A percentile compares a stretch with the other conserved stretches of the same genome.
These are phyloP conservation scores for Phytophthora tentaculata DNA, from an alignment of 352 stramenopile species.

Conservation along the genomic window DNA sequence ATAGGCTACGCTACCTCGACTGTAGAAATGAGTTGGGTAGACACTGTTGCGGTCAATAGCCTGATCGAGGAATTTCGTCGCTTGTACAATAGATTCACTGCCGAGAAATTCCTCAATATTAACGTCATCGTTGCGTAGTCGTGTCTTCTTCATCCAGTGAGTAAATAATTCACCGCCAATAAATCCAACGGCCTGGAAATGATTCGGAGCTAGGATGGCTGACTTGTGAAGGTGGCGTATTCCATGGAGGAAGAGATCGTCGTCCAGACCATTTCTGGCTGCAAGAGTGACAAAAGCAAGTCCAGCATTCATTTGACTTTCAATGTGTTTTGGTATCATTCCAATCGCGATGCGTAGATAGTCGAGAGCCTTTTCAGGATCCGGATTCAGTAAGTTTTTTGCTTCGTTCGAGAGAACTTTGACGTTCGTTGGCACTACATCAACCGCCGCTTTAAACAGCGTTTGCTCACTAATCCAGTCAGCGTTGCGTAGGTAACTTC, in stretches of 20 bases:
- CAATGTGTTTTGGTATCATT: constrained; percentile 52
- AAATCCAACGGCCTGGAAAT: constrained; percentile 43
- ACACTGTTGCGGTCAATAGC: constrained; percentile 35
- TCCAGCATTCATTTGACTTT: constrained; percentile 65
- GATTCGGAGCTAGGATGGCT: constrained; percentile 24
- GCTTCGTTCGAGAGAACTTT: constrained; percentile 81
- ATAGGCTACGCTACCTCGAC: constrained; percentile 45
- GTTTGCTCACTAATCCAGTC: constrained; percentile 69
- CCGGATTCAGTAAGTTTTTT: constrained; percentile 62
- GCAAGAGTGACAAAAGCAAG: constrained; percentile 43
- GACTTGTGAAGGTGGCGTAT: constrained; percentile 65
- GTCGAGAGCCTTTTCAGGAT: constrained; percentile 45
- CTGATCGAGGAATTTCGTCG: constrained; percentile 39
- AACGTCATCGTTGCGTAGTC: constrained; percentile 4
- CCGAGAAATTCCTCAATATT: constrained; percentile 25
- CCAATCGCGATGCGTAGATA: constrained; percentile 45
- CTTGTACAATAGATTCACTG: constrained; percentile 38
- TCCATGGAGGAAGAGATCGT: constrained; percentile 39
- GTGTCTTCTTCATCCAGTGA: constrained; percentile 36
- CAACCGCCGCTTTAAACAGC: constrained; percentile 64
- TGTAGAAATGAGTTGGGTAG: constrained; percentile 52
- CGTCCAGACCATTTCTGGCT: constrained; percentile 8
- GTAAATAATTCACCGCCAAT: constrained; percentile 44
- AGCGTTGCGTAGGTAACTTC: constrained; percentile 57
- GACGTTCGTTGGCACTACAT: constrained; percentile 67